A percentile compares a stretch with the other conserved stretches of the same genome.
Conservation (phyloP, 148 eudicot genomes). For the Rhododendron williamsianum region DNA sequence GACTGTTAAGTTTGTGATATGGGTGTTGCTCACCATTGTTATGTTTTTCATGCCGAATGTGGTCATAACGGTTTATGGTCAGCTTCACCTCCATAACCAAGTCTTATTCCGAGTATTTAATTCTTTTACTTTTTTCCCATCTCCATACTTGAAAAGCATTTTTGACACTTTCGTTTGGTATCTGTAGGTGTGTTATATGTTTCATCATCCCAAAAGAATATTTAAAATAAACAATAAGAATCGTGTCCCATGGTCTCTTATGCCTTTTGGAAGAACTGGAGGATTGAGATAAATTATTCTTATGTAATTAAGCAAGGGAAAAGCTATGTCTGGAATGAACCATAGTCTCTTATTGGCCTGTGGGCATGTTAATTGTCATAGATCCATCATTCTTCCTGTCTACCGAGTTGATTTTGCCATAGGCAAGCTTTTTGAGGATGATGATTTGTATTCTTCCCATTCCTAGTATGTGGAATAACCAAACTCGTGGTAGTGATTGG, state of each 20-base stretch:
- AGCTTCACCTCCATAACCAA: slow-evolving; percentile 24
- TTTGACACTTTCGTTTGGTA: not conserved
- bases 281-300: not conserved
- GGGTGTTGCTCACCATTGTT: slow-evolving; percentile 65
- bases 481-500: not conserved
- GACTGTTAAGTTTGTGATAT: slow-evolving; percentile 70
- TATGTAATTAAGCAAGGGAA: not conserved
- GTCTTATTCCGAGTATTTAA: not conserved
- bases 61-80: slow-evolving; percentile 65
- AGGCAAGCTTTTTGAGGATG: not conserved
- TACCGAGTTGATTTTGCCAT: not conserved
- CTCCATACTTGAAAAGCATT: not conserved
- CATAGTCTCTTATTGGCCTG: not conserved
- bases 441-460: not conserved
- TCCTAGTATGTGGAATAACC: not conserved
- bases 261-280: not conserved
- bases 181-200: not conserved
- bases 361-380: not conserved
- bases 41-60: slow-evolving; percentile 87
- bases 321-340: not conserved
- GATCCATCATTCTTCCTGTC: not conserved
- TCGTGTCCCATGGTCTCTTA: not conserved
- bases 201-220: not conserved
- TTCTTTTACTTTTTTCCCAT: not conserved
- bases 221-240: not conserved